Evolutionary conservation across 495 filamentous ascomycete species (phyloP).

Genomic region (Penicillium macrosclerotiorum): DNA sequence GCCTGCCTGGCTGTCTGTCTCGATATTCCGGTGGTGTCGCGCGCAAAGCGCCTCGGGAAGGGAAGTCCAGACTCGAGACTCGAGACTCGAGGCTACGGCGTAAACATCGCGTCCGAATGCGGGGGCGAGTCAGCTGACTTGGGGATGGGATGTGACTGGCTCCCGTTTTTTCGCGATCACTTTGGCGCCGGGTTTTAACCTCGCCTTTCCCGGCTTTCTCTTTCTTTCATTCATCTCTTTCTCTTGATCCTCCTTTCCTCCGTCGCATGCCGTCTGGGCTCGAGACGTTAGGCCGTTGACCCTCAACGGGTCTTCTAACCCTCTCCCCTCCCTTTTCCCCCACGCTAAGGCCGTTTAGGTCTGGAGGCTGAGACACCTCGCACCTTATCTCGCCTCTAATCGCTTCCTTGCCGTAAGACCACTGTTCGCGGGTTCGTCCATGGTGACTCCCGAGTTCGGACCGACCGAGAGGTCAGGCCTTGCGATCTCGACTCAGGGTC

Average conservation of each 20-base stretch:
- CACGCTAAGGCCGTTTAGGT: conserved; percentile 24
- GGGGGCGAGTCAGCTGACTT: conserved; percentile 21
- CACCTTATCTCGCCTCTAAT: conserved; percentile 17
- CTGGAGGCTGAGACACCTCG: conserved; percentile 26
- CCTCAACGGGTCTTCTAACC: conserved; percentile 26
- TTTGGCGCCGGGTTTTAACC: too few relatives aligned
- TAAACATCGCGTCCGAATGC: conserved; percentile 14
- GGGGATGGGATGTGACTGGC: too few relatives aligned
- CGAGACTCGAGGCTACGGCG: neutral
- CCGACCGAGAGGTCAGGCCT: conserved; percentile 27
- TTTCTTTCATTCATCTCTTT: neutral
- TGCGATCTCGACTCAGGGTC: conserved; percentile 5
- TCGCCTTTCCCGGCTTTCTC: conserved; percentile 4
- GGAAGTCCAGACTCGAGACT: too few relatives aligned
- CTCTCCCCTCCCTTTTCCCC: too few relatives aligned
- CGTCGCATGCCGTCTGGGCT: conserved; percentile 5
- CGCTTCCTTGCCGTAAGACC: conserved; percentile 1
- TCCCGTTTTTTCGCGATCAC: conserved; percentile 4
- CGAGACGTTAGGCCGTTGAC: conserved; percentile 15
- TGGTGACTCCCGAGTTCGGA: conserved; percentile 24
- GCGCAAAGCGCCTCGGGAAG: too few relatives aligned
- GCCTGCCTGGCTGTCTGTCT: too few relatives aligned
- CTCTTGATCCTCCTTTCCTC: neutral
- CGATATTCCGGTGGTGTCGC: too few relatives aligned
- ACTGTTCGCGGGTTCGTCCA: conserved; percentile 20